Conservation (phyloP, 2,329 filamentous ascomycete species). For the Simplicillium sp. region DNA sequence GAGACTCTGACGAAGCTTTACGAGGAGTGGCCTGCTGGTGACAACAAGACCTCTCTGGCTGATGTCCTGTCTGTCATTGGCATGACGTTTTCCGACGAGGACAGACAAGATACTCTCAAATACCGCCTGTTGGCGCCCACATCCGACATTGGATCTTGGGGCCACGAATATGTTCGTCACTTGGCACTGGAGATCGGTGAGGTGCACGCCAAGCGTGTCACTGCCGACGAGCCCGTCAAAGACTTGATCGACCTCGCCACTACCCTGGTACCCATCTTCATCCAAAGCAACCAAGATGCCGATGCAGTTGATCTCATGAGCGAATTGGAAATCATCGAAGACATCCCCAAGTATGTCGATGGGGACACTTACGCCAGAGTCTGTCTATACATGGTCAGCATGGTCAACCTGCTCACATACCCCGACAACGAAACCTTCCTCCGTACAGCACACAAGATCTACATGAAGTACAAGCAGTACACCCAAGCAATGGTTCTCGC, state of each 20-base stretch:
- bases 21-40: constrained; percentile 76
- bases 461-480: constrained; percentile 85
- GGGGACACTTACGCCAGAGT: constrained; percentile 89
- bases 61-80: constrained; percentile 96
- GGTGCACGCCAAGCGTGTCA: constrained; percentile 81
- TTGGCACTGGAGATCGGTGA: constrained; percentile 91
- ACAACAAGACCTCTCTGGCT: constrained; percentile 82
- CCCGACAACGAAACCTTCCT: constrained; percentile 96
- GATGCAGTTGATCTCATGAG: constrained; percentile 96
- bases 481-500: constrained; percentile 90
- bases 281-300: constrained; percentile 95
- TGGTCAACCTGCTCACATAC: constrained; percentile 95
- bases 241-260: constrained; percentile 81
- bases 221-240: constrained; percentile 72
- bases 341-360: constrained; percentile 82
- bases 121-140: constrained; percentile 85
- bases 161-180: constrained; percentile 96
- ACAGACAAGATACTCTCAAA: constrained; percentile 90
- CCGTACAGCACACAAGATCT: constrained; percentile 85
- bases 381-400: constrained; percentile 96
- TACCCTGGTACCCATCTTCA: constrained; percentile 82
- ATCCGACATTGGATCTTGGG: constrained; percentile 92
- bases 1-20: constrained; percentile 79
- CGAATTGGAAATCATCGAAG: constrained; percentile 93
- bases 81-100: constrained; percentile 98